Evolutionary conservation across 2,329 filamentous ascomycete genomes (phyloP), one percentile per base, ranked within the genome.

Genomic region (Pezizomycotina sp.): DNA sequence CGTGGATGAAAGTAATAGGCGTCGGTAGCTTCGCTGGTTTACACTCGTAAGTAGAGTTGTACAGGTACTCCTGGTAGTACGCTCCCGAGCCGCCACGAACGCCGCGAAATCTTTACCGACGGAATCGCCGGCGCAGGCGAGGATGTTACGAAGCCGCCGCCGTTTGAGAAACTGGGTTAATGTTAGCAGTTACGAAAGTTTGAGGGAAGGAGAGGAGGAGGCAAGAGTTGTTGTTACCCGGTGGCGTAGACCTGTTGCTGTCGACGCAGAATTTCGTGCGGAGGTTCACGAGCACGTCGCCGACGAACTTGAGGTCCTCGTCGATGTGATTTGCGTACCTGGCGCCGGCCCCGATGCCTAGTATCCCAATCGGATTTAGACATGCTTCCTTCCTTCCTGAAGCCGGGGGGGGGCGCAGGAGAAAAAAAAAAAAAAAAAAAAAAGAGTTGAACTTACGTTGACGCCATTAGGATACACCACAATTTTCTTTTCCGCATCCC

Each of bases 1-100:
- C 65, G 47, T 69, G 65, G 34, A 67, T 61, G 26, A 64, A 61
- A 6, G 68, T 50, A 6, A 69, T 54, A 1, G 64, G 63, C 3
- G 66, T 38, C 1, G 58, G 56, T 1, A 34, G 45, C 28, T 53
- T 56, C 14, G 52, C 52, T 0, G 60, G 55, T 2, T 43, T 50
- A 51, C 61, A 65, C n/a, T 48, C 40, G 2, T 60, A 56, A 12
- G 56, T 46, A 46, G 57, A 60, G 6, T 59, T 55, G 9, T 24
- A 18, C 8, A 27, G 23, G 16, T 49, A 27, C 18, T 62, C 58
- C 1, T 58, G 62, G 44, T 65, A 65, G 47, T 60, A 64, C 0
- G 63, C 53, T 0, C 62, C 62, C 1, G 62, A 62, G 4, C 56
- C 58, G 1, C 53, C 3, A 62, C 62, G 32, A 64, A 61, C 5